phyloP scores from a whole-genome alignment of 495 filamentous ascomycete species.

The Aspergillus avenaceus region DNA sequence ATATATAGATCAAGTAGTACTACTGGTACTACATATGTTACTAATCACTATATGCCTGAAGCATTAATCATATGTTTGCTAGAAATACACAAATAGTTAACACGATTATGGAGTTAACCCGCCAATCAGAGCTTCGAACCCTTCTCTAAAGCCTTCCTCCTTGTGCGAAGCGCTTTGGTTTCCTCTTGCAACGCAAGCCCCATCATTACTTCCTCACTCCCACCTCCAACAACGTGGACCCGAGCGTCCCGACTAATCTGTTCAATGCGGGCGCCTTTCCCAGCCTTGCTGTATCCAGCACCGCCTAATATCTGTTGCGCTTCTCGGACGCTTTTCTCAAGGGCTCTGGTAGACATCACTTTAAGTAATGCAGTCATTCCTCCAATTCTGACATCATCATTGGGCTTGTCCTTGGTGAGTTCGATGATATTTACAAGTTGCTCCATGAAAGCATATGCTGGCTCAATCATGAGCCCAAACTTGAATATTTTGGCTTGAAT shows the following conservation, averaged over 20 bases:
- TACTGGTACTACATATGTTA: no score
- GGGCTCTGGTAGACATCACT: slow-evolving; percentile 49
- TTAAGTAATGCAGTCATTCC: slow-evolving; percentile 48
- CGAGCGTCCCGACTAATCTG: slow-evolving; percentile 55
- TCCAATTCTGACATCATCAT: slow-evolving; percentile 40
- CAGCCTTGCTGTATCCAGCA: slow-evolving; percentile 50
- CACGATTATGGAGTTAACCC: no score
- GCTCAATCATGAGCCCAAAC: slow-evolving; percentile 47
- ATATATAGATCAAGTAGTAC: no score
- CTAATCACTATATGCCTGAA: no score
- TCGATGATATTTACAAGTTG: slow-evolving; percentile 44
- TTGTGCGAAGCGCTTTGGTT: slow-evolving; percentile 33
- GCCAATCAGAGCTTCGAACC: slow-evolving; percentile 26
- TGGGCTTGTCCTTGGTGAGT: slow-evolving; percentile 29
- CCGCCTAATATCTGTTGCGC: slow-evolving; percentile 61
- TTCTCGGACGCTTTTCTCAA: slow-evolving; percentile 55
- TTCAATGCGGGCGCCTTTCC: slow-evolving; percentile 48
- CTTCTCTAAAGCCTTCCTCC: slow-evolving; percentile 29
- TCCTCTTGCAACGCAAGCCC: slow-evolving; percentile 47
- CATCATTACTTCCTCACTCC: slow-evolving; percentile 54
- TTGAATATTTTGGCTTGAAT: slow-evolving; percentile 48
- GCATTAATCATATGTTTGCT: no score
- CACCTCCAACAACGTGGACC: slow-evolving; percentile 56
- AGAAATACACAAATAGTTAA: no score
- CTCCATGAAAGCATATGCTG: slow-evolving; percentile 46